Percentiles rank a stretch among this genome's conserved stretches.
These are phyloP conservation scores for Clarireedia monteithiana DNA, from an alignment of 2,329 filamentous ascomycete species.

Conservation along the genomic window DNA sequence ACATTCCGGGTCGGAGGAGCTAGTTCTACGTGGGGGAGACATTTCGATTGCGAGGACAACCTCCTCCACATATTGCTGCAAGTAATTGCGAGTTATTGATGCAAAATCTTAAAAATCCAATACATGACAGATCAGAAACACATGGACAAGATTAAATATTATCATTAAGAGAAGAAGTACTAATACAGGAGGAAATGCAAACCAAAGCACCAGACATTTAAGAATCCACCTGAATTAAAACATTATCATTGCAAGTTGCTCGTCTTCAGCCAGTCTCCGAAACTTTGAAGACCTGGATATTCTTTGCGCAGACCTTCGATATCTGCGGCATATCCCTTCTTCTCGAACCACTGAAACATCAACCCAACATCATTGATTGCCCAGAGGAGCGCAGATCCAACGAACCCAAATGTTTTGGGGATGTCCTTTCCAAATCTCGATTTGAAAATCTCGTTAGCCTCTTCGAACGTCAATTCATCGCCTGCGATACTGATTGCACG, in stretches of 20 bases:
- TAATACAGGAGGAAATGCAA: too few species aligned
- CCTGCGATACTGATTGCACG: constrained; percentile 36
- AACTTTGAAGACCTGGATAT: constrained; percentile 36
- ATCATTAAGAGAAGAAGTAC: too few species aligned
- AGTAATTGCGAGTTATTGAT: too few species aligned
- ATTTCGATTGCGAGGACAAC: too few species aligned
- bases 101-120: too few species aligned
- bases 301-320: constrained; percentile 33
- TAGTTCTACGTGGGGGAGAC: too few species aligned
- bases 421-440: constrained; percentile 23
- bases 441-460: constrained; percentile 29
- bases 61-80: too few species aligned
- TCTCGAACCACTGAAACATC: constrained; percentile 28
- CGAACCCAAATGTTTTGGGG: constrained; percentile 23
- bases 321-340: constrained; percentile 25
- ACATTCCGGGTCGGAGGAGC: too few species aligned
- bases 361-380: constrained; percentile 21
- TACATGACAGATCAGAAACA: too few species aligned
- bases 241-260: constrained; percentile 18
- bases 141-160: too few species aligned
- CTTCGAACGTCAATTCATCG: constrained; percentile 35
- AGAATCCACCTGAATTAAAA: too few species aligned
- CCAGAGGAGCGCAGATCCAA: constrained; percentile 19
- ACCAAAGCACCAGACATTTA: neutral
- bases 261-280: constrained; percentile 37